These are phyloP conservation scores for Trichophyton simii DNA, from an alignment of 2,329 filamentous ascomycete species.

Conservation along the genomic window DNA sequence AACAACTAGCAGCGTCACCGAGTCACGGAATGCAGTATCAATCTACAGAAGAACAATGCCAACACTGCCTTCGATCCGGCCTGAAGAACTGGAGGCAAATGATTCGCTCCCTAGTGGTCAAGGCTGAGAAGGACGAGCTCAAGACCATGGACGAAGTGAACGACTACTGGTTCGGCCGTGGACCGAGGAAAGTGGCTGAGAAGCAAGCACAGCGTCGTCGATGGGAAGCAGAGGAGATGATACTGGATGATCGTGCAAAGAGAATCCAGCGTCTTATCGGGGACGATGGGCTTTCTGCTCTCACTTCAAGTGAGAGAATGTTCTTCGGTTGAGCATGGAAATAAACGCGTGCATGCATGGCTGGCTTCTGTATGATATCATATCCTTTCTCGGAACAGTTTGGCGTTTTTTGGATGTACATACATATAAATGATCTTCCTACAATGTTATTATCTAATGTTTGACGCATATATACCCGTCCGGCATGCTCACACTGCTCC, in stretches of 20 bases:
- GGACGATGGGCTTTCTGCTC: constrained; percentile 2
- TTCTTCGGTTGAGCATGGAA: background rate
- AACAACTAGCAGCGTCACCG: background rate
- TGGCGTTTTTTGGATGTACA: background rate
- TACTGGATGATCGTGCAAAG: constrained; percentile 26
- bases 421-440: background rate
- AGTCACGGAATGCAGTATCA: constrained; percentile 15
- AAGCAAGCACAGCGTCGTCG: constrained; percentile 23
- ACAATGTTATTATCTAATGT: background rate
- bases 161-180: constrained; percentile 25
- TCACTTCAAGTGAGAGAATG: background rate
- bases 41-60: constrained; percentile 51
- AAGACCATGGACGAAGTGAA: constrained; percentile 24
- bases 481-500: background rate
- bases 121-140: constrained; percentile 26
- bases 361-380: background rate
- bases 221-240: constrained; percentile 31
- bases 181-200: constrained; percentile 18
- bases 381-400: background rate
- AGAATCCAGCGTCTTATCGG: constrained; percentile 9
- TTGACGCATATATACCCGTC: background rate
- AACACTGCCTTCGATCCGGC: constrained; percentile 63
- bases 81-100: constrained; percentile 75
- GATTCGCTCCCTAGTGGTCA: constrained; percentile 51
- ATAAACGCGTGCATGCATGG: background rate